These are phyloP conservation scores for Neurospora cerealis DNA, from an alignment of 495 filamentous ascomycete genomes.

Conservation along the genomic window DNA sequence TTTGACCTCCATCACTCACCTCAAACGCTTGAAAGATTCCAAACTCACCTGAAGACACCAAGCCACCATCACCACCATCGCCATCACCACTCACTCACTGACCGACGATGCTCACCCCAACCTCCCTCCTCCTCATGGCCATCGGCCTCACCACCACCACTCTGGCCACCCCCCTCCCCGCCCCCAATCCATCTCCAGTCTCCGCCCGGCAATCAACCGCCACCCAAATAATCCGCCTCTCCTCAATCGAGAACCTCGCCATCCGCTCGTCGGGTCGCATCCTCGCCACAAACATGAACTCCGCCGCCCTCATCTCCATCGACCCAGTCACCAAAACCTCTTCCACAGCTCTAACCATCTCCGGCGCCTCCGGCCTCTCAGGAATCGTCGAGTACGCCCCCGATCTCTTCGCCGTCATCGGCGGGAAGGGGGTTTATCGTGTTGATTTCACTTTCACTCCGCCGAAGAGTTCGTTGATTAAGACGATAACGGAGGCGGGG, in stretches of 20 bases:
- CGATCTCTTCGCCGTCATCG: constrained; percentile 33
- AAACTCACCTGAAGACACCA: not conserved
- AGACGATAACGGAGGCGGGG: constrained; percentile 27
- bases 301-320: constrained; percentile 22
- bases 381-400: constrained; percentile 33
- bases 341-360: constrained; percentile 20
- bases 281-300: constrained; percentile 32
- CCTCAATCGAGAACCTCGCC: constrained; percentile 38
- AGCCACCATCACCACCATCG: not conserved
- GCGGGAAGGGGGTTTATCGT: constrained; percentile 30
- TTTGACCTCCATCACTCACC: not conserved
- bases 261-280: constrained; percentile 35
- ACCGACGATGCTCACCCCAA: not conserved
- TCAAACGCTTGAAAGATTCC: not conserved
- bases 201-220: constrained; percentile 16
- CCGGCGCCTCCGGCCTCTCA: constrained; percentile 23
- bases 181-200: no score
- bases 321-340: constrained; percentile 24
- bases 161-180: not conserved
- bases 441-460: constrained; percentile 25
- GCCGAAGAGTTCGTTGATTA: constrained; percentile 24
- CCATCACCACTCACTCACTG: not conserved
- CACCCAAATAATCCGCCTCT: constrained; percentile 21
- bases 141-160: not conserved
- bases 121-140: not conserved